These are phyloP conservation scores for Phragmites australis DNA, from an alignment of 176 grass and related monocot species.

Conservation along the genomic window DNA sequence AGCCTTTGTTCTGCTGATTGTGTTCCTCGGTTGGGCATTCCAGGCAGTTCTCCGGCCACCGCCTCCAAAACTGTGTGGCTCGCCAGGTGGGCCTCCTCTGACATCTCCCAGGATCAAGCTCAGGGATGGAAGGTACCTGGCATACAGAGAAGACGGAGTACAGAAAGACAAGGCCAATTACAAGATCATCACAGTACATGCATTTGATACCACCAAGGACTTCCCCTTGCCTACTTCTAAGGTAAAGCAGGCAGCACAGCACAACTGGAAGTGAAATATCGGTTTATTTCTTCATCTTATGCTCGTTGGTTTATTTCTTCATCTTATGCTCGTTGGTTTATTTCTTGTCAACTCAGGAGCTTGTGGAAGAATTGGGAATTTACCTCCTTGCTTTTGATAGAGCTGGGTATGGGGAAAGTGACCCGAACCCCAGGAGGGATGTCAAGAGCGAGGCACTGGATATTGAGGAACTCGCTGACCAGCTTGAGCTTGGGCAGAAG, in stretches of 20 bases:
- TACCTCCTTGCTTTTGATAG: slow-evolving; percentile 80
- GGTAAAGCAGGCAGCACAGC: slow-evolving; percentile 38
- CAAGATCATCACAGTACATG: slow-evolving; percentile 66
- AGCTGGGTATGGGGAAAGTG: slow-evolving; percentile 82
- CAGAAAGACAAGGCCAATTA: slow-evolving; percentile 56
- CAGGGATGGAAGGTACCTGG: slow-evolving; percentile 58
- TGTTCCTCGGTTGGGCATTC: slow-evolving; percentile 51
- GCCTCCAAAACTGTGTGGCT: slow-evolving; percentile 50
- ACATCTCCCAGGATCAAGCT: slow-evolving; percentile 73
- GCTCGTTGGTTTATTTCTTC: slow-evolving; percentile 9
- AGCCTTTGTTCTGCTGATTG: slow-evolving; percentile 35
- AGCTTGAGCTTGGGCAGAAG: slow-evolving; percentile 64
- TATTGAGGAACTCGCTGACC: slow-evolving; percentile 74
- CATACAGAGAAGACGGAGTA: slow-evolving; percentile 58
- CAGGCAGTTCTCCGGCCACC: slow-evolving; percentile 61
- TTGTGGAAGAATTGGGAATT: slow-evolving; percentile 66
- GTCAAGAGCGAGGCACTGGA: slow-evolving; percentile 75
- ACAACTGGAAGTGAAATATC: not conserved
- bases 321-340: slow-evolving; percentile 13
- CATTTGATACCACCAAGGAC: slow-evolving; percentile 70
- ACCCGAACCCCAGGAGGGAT: slow-evolving; percentile 60
- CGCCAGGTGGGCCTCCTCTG: slow-evolving; percentile 55
- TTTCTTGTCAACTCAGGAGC: slow-evolving; percentile 51
- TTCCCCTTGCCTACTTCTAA: slow-evolving; percentile 53
- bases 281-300: slow-evolving; percentile 17